Base-by-base conservation (phyloP, 2,329 filamentous ascomycete genomes). In the Cadophora malorum region DNA sequence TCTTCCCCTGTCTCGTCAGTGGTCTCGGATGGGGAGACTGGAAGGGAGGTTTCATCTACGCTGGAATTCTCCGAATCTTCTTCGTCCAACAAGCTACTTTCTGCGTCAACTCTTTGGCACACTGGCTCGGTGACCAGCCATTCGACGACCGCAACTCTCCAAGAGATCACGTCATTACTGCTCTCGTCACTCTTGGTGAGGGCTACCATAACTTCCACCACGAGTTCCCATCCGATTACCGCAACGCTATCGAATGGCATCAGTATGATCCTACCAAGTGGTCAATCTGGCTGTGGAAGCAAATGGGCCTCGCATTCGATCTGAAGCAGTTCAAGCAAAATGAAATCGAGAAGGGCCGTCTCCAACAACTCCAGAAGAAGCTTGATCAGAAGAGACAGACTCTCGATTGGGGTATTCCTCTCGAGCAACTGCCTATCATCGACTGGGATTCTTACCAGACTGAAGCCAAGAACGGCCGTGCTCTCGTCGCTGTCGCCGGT, bases 141-240 rank as follows among this genome's bases (percentile, higher is more conserved):
- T 96, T 96, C 79, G 93, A 96, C 76, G 93, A 96, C 86, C 91
- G 92, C 81, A 95, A 96, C 88, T 94, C 91, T 69, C 93, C 93
- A 71, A 90, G 93, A 79, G 93, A 96, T 77, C 92, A 96, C 81
- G 86, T 95, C 78, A 88, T 96, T 81, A 96, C 93, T 50, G 93
- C 93, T 55, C 82, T 96, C 21, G 90, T 93, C 74, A 96, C 93
- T 53, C 90, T 96, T 25, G 93, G 93, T 60, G 93, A 94, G 82
- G 93, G 93, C 35, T 96, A 96, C 83, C 93, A 96, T 86, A 96
- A 96, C 86, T 96, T 96, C 86, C 93, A 96, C 83, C 93, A 96
- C 85, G 93, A 96, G 80, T 96, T 96, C 82, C 93, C 93, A 65
- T 95, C 92, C 12, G 93, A 96, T 80, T 96, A 96, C 88, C 92